Conservation (phyloP, 257 asterid genomes). For the Nicotiana noctiflora region DNA sequence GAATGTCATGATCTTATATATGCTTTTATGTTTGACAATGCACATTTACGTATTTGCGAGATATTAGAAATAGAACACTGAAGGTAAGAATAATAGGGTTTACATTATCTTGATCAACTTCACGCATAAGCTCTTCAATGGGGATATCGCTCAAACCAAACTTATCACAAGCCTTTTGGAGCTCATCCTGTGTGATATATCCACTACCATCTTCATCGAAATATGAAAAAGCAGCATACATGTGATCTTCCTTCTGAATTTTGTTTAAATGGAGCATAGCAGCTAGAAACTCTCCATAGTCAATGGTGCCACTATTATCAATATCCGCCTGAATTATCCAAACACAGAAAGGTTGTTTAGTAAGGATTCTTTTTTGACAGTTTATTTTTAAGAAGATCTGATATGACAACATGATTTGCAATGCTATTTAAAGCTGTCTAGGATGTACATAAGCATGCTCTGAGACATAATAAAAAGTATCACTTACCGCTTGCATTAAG, state of each 20-base stretch:
- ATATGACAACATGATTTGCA: not conserved
- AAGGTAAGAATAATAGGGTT: not conserved
- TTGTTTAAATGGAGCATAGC: constrained; percentile 49
- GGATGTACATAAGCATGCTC: not conserved
- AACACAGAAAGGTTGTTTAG: not conserved
- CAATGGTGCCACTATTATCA: constrained; percentile 46
- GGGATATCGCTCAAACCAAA: constrained; percentile 30
- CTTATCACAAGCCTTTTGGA: constrained; percentile 38
- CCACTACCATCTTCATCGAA: constrained; percentile 51
- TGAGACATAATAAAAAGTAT: not conserved
- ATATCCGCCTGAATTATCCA: constrained; percentile 35
- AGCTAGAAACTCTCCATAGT: constrained; percentile 41
- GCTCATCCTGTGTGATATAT: constrained; percentile 41
- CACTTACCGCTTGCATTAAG: constrained; percentile 21
- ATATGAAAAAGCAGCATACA: constrained; percentile 41
- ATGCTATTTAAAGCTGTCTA: not conserved
- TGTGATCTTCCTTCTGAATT: constrained; percentile 42
- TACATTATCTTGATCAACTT: constrained; percentile 46
- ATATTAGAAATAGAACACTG: constrained; percentile 1
- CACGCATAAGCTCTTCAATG: constrained; percentile 35
- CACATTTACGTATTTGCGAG: not conserved
- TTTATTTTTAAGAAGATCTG: not conserved
- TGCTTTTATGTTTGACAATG: not conserved
- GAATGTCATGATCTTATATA: not conserved
- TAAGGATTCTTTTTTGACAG: not conserved